These are phyloP conservation scores for Cantharellus anzutake DNA, from an alignment of 768 basidiomycete genomes.

Conservation along the genomic window DNA sequence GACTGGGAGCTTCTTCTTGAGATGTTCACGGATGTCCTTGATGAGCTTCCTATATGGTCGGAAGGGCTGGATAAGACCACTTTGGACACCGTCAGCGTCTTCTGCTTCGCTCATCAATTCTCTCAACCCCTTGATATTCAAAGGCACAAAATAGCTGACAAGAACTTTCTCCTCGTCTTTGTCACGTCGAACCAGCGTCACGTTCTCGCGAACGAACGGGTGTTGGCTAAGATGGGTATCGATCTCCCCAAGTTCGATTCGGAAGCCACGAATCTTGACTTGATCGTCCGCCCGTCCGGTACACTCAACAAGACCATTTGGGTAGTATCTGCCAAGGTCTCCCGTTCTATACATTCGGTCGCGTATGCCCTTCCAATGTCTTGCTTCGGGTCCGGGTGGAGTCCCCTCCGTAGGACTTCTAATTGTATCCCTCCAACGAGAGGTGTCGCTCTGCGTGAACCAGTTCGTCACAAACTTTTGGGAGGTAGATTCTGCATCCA, in stretches of 20 bases:
- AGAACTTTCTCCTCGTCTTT: constrained; percentile 99
- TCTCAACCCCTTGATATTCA: constrained; percentile 44
- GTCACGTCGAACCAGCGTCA: constrained; percentile 88
- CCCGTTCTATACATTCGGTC: constrained; percentile 98
- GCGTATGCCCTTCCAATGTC: constrained; percentile 84
- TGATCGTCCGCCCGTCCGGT: constrained; percentile 96
- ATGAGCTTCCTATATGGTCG: constrained; percentile 72
- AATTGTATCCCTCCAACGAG: constrained; percentile 51
- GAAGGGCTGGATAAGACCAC: constrained; percentile 54
- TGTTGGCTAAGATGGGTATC: constrained; percentile 92
- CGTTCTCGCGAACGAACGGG: constrained; percentile 88
- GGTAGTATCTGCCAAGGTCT: constrained; percentile 85
- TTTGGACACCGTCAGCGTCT: constrained; percentile 35
- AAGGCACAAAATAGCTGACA: constrained; percentile 90
- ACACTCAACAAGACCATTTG: constrained; percentile 87
- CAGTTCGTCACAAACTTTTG: constrained; percentile 94
- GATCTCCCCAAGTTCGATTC: constrained; percentile 95
- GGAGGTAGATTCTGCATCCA: constrained; percentile 58
- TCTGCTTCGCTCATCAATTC: constrained; percentile 33
- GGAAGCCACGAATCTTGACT: constrained; percentile 97
- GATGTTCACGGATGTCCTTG: constrained; percentile 82
- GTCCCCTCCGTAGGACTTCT: constrained; percentile 30
- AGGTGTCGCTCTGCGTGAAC: constrained; percentile 38
- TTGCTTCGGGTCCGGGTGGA: constrained; percentile 49
- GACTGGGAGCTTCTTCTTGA: constrained; percentile 90